Evolutionary conservation across 352 stramenopile species (phyloP), one percentile per base, ranked within the genome.

Genomic region (Pythium monospermum): DNA sequence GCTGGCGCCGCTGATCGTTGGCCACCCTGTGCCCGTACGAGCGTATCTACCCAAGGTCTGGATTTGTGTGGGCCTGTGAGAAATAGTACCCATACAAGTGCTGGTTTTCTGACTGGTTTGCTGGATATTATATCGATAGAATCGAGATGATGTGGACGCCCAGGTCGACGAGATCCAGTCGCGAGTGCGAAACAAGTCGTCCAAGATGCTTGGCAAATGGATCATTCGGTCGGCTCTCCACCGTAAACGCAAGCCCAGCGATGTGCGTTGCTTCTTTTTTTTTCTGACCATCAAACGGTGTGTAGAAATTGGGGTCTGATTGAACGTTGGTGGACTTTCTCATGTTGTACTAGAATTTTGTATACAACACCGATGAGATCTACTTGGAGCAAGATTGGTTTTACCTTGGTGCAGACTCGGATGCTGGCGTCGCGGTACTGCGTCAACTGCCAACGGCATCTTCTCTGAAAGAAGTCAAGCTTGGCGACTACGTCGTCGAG

Each of bases 321-420:
- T n/a, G n/a, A n/a, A n/a, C n/a, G n/a, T n/a, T n/a, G n/a, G n/a
- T n/a, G n/a, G n/a, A n/a, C n/a, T n/a, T n/a, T n/a, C n/a, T n/a
- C n/a, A n/a, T n/a, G n/a, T 5, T 44, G 23, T 15, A 28, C 10
- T 46, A 89, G 78, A 75, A 73, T 25, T 91, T 86, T 46, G 80
- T 91, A 23, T 88, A 88, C 68, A 91, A 89, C 64, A 81, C 81
- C 49, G 78, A 89, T 46, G 81, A 91, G 55, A 66, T 91, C 15
- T 91, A 83, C 50, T 51, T 91, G 13, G 78, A 91, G 66, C 81
- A 91, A 40, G 77, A 91, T 61, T 89, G 81, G 77, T 91, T 91
- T 62, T 89, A 91, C 41, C 54, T 91, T 7, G 76, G 71, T 18
- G 78, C 81, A 0, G 80, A 89, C 50, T 80, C 69, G 16, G 79